Base-by-base conservation (phyloP, 108 stramenopile species). In the Fragilariopsis cylindrus region DNA sequence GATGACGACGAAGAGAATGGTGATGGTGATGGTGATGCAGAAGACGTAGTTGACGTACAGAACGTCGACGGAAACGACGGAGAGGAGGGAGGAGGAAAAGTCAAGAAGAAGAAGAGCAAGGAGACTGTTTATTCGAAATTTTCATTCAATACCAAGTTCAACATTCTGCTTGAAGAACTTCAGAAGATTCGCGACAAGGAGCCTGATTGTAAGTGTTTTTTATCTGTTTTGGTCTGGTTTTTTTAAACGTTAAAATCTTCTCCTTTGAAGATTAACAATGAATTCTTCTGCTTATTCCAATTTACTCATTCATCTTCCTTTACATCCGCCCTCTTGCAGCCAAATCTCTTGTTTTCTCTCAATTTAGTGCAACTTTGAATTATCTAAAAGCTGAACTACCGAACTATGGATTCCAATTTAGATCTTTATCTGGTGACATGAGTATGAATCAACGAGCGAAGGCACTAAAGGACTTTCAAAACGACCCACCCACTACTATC, bases 291-390 rank as follows among this genome's bases (percentile, higher is more conserved):
- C 21, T 21, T 21, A 72, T 72, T 13, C 60, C 71, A 12, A 60
- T 30, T 58, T 44, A 7, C 57, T 9, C 40, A 8, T 12, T 30
- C 67, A 57, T 50, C 67, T 50, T 12, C 40, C 30, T 45, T 30
- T 73, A 46, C 21, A 19, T 56, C 46, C 69, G 21, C 16, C 54
- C 65, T 30, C 62, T 72, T 42, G 18, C 40, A 50, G 70, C 79
- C 45, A 82, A 84, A 58, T 48, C 48, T 13, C 73, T 89, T 21
- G 78, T 88, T 3, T 88, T 85, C 57, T 81, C 84, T 56, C 88
- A 87, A 58, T 87, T 80, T 49, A 18, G 47, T 9, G 55, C 69
- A 1, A 81, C 86, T 1, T 45, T 88, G 6, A 45, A 76, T 15
- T 84, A 50, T 48, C 66, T 90, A 18, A 48, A 81, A 57, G n/a